Conservation (phyloP, 148 eudicot species). For the Persicaria tinctoria region DNA sequence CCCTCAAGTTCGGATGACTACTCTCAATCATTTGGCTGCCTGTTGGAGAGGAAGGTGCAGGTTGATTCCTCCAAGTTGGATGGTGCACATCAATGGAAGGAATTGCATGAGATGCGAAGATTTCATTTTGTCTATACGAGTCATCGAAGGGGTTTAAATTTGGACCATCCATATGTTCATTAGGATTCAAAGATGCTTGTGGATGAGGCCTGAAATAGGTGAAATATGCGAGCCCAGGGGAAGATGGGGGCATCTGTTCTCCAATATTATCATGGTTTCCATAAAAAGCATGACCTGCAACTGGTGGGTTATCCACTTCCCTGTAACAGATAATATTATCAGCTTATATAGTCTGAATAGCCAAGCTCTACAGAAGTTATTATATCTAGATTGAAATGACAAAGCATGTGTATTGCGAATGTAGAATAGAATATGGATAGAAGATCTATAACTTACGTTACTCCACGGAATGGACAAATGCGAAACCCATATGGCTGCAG, state of each 20-base stretch:
- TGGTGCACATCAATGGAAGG: background rate
- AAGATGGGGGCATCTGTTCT: constrained; percentile 1
- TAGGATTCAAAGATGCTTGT: constrained; percentile 2
- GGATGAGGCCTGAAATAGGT: constrained; percentile 4
- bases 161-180: background rate
- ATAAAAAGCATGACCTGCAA: background rate
- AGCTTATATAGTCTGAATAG: background rate
- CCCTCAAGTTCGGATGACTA: background rate
- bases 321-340: background rate
- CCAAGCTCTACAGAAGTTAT: background rate
- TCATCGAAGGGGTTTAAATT: background rate
- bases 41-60: background rate
- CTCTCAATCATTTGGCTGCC: background rate
- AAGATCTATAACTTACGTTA: background rate
- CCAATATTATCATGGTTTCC: background rate
- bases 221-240: constrained; percentile 3
- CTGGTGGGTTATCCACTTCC: background rate
- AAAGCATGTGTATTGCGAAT: background rate
- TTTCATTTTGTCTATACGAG: background rate
- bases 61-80: constrained; percentile 7
- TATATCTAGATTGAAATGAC: background rate
- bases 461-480: constrained; percentile 5
- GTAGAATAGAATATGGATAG: background rate
- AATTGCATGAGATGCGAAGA: background rate
- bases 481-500: constrained; percentile 7